These are phyloP conservation scores for Nadsonia starkeyi-henricii DNA, from an alignment of 1,139 yeast genomes.

Conservation along the genomic window DNA sequence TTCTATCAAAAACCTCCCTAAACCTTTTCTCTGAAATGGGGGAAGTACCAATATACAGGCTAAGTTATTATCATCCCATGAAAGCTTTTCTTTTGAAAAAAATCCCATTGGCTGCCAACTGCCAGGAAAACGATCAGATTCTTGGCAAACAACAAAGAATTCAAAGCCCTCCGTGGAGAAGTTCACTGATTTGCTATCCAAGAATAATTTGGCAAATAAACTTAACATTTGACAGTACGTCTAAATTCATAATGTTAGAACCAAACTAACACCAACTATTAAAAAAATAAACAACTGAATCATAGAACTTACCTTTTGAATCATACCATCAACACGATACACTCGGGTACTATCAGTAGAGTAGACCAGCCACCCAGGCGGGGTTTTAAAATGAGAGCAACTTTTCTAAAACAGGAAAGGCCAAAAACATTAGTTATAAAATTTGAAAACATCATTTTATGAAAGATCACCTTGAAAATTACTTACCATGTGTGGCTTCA, in stretches of 20 bases:
- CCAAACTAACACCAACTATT: not conserved
- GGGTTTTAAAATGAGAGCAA: slow-evolving; percentile 15
- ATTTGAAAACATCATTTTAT: not conserved
- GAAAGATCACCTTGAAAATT: not conserved
- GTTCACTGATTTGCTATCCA: slow-evolving; percentile 84
- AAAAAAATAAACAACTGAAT: not conserved
- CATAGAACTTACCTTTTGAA: slow-evolving; percentile 21
- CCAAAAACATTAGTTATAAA: not conserved
- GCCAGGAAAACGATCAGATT: slow-evolving; percentile 4
- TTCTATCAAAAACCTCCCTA: slow-evolving; percentile 71
- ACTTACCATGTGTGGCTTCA: not conserved
- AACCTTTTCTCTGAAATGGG: slow-evolving; percentile 66
- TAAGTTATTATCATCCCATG: slow-evolving; percentile 75
- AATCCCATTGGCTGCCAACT: slow-evolving; percentile 47
- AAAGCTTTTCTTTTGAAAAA: slow-evolving; percentile 72
- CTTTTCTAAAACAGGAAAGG: not conserved
- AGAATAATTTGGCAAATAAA: slow-evolving; percentile 70
- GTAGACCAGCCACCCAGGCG: slow-evolving; percentile 60
- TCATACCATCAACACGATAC: slow-evolving; percentile 50
- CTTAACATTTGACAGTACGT: slow-evolving; percentile 73
- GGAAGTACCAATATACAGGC: slow-evolving; percentile 90
- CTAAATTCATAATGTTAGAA: slow-evolving; percentile 12
- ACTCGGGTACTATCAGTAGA: slow-evolving; percentile 45
- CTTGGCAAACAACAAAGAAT: slow-evolving; percentile 43
- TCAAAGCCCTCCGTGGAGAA: slow-evolving; percentile 69